Evolutionary conservation across 2,329 filamentous ascomycete genomes (phyloP).

Genomic region (Aspergillus pseudonomiae): DNA sequence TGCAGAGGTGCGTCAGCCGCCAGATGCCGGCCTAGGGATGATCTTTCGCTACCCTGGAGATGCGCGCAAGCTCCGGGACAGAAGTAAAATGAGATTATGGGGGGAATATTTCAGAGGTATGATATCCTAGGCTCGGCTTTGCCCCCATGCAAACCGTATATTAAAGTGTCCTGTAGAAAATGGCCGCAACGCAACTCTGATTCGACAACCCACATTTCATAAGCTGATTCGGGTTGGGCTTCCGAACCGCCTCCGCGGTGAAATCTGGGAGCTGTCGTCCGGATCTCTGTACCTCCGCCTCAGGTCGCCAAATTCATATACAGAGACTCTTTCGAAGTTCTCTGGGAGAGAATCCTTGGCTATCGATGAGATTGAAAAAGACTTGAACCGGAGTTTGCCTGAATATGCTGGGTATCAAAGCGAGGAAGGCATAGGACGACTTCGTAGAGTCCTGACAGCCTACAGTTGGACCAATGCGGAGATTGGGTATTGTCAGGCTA

Average conservation of each 20-base stretch:
- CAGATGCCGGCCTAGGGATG: conserved; percentile 93
- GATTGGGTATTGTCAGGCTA: conserved; percentile 97
- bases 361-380: conserved; percentile 99
- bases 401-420: conserved; percentile 98
- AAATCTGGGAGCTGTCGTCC: conserved; percentile 94
- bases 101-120: conserved; percentile 80
- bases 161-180: conserved; percentile 64
- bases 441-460: conserved; percentile 88
- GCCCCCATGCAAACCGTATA: neutral
- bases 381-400: conserved; percentile 91
- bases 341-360: conserved; percentile 86
- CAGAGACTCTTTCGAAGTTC: conserved; percentile 81
- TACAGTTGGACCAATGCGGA: conserved; percentile 97
- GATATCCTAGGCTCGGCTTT: conserved; percentile 8
- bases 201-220: conserved; percentile 96
- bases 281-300: conserved; percentile 87
- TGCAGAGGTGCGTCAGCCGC: conserved; percentile 56
- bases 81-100: conserved; percentile 97
- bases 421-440: conserved; percentile 86
- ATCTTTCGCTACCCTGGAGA: conserved; percentile 94
- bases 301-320: conserved; percentile 80
- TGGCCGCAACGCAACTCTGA: conserved; percentile 85
- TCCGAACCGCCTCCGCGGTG: conserved; percentile 87
- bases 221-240: conserved; percentile 95
- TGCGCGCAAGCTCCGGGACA: conserved; percentile 86